These are phyloP conservation scores for Collybia sp. DNA, from an alignment of 768 basidiomycete species.

Conservation along the genomic window DNA sequence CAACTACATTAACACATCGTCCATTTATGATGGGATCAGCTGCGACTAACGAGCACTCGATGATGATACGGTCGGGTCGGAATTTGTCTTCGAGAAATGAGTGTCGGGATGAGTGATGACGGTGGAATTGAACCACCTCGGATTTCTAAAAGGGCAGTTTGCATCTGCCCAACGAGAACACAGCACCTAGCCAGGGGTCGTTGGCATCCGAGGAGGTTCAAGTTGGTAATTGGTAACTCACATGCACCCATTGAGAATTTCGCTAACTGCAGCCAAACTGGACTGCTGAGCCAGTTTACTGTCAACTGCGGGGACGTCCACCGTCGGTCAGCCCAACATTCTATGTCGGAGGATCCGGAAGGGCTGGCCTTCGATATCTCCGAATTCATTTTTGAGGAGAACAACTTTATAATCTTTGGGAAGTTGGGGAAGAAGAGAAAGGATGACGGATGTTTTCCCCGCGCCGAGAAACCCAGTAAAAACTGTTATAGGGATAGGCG, in stretches of 20 bases:
- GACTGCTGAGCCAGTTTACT: slow-evolving; percentile 87
- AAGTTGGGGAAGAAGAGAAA: slow-evolving; percentile 76
- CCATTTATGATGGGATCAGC: not conserved
- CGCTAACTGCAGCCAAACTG: slow-evolving; percentile 80
- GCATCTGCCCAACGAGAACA: slow-evolving; percentile 92
- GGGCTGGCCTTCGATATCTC: slow-evolving; percentile 77
- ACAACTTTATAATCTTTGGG: slow-evolving; percentile 87
- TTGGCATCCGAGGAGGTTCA: not conserved
- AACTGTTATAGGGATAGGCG: slow-evolving; percentile 80
- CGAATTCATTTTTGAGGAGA: slow-evolving; percentile 94
- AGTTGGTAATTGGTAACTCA: slow-evolving; percentile 27
- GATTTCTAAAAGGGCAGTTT: slow-evolving; percentile 85
- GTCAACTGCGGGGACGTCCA: slow-evolving; percentile 52
- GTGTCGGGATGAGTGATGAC: not conserved
- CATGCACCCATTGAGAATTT: slow-evolving; percentile 97
- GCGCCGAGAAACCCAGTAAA: slow-evolving; percentile 93
- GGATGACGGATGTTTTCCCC: slow-evolving; percentile 77
- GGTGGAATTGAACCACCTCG: slow-evolving; percentile 39
- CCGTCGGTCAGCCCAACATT: not conserved
- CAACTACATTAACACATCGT: not conserved
- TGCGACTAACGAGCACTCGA: slow-evolving; percentile 82
- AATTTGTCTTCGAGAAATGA: slow-evolving; percentile 55
- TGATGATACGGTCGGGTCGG: slow-evolving; percentile 86
- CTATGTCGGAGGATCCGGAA: not conserved
- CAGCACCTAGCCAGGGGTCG: slow-evolving; percentile 60